These are phyloP conservation scores for Fusarium sp. DNA, from an alignment of 2,329 filamentous ascomycete genomes.

Conservation along the genomic window DNA sequence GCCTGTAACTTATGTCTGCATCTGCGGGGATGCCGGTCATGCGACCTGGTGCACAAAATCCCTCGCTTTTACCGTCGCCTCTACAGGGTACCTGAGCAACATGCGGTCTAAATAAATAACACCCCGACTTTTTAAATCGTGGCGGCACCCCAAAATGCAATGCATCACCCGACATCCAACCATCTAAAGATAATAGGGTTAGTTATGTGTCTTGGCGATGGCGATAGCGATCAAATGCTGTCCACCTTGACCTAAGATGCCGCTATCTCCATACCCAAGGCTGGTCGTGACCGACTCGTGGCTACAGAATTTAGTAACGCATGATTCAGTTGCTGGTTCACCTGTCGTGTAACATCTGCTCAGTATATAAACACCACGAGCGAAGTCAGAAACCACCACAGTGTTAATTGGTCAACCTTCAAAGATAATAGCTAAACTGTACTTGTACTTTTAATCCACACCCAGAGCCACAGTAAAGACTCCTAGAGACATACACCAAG, in stretches of 20 bases:
- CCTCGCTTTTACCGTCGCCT: conserved; percentile 23
- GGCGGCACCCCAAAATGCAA: neutral
- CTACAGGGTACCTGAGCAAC: conserved; percentile 27
- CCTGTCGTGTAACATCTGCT: conserved; percentile 19
- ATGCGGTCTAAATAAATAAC: neutral
- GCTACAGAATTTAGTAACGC: conserved; percentile 2
- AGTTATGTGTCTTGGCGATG: conserved; percentile 7
- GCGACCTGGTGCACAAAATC: conserved; percentile 15
- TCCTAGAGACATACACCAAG: conserved; percentile 1
- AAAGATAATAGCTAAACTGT: neutral
- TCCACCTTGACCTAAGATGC: neutral
- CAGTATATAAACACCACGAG: conserved; percentile 1
- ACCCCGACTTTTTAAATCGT: neutral
- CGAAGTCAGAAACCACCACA: neutral
- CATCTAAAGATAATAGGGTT: conserved; percentile 1
- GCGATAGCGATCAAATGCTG: neutral
- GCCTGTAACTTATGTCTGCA: neutral
- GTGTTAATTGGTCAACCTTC: neutral
- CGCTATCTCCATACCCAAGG: neutral
- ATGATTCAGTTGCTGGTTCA: conserved; percentile 34
- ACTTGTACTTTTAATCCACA: conserved; percentile 14
- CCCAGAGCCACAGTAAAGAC: conserved; percentile 4
- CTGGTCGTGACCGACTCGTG: conserved; percentile 15
- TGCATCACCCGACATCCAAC: conserved; percentile 16
- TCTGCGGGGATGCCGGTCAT: conserved; percentile 21